Percentiles rank a stretch among this genome's conserved stretches.
Conservation (phyloP, 2,329 filamentous ascomycete genomes). For the Thielaviopsis musarum region DNA sequence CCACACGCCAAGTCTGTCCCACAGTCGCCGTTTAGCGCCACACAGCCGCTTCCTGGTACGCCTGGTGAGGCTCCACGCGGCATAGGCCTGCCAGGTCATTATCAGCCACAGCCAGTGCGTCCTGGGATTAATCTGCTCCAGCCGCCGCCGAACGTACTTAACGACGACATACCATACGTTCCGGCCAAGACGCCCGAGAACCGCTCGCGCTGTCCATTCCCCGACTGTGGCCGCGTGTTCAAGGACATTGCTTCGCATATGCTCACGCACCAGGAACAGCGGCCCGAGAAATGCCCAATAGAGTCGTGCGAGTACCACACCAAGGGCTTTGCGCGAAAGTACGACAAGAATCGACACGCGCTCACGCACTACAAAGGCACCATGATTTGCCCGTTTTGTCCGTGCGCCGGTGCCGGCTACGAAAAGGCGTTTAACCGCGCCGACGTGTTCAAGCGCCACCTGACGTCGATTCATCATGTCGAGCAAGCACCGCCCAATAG, state of each 20-base stretch:
- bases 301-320: conserved; percentile 81
- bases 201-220: conserved; percentile 35
- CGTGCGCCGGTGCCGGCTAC: conserved; percentile 66
- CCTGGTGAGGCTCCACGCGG: neutral
- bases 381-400: conserved; percentile 95
- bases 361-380: conserved; percentile 95
- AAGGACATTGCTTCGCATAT: conserved; percentile 70
- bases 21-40: neutral
- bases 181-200: conserved; percentile 22
- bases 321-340: conserved; percentile 92
- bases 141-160: neutral
- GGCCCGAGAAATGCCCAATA: conserved; percentile 93
- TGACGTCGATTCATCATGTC: conserved; percentile 83
- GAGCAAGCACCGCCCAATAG: conserved; percentile 89
- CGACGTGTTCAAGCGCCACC: conserved; percentile 91
- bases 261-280: conserved; percentile 85
- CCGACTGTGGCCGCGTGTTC: conserved; percentile 41
- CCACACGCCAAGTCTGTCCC: conserved; percentile 1
- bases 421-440: conserved; percentile 95
- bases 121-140: conserved; percentile 4
- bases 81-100: neutral
- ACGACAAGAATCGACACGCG: conserved; percentile 94
- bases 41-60: neutral
- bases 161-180: conserved; percentile 2
- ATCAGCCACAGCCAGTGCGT: conserved; percentile 6